Percentiles rank a stretch among this genome's conserved stretches.
Conservation (phyloP, 139 green algal species). For the Tetradesmus obliquus region DNA sequence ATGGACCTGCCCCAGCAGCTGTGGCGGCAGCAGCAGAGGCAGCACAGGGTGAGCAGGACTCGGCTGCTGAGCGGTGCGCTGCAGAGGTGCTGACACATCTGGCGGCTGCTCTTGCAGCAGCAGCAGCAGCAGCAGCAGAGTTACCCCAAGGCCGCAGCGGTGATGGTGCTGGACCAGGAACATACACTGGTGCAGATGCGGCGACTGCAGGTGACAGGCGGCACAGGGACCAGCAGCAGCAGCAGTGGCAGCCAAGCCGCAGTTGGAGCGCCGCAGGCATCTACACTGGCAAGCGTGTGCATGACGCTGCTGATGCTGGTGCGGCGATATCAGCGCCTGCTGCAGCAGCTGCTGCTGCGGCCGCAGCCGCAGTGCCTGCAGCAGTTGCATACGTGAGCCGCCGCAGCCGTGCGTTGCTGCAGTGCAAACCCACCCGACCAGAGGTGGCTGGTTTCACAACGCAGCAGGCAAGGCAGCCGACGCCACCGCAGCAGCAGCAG, state of each 20-base stretch:
- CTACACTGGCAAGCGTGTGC: neutral
- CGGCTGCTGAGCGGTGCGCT: neutral
- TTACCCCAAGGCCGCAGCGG: too few relatives aligned
- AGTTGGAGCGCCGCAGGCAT: neutral
- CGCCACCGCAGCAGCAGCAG: neutral
- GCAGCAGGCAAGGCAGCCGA: neutral
- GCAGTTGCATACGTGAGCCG: neutral
- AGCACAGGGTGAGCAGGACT: neutral
- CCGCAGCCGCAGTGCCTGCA: neutral
- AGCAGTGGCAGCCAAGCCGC: neutral
- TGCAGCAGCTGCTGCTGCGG: neutral
- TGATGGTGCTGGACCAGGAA: neutral
- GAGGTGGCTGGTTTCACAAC: neutral
- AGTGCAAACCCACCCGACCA: too few relatives aligned
- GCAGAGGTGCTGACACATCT: neutral
- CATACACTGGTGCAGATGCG: neutral
- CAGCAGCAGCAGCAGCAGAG: neutral
- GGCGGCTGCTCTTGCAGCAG: neutral
- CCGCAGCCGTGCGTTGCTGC: neutral
- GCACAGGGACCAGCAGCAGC: neutral
- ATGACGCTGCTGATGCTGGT: neutral
- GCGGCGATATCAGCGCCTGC: neutral
- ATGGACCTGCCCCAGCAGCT: neutral
- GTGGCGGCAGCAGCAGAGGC: neutral
- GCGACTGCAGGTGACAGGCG: neutral